Evolutionary conservation across 805 yeast species (phyloP).

Genomic region (Candida corydali): DNA sequence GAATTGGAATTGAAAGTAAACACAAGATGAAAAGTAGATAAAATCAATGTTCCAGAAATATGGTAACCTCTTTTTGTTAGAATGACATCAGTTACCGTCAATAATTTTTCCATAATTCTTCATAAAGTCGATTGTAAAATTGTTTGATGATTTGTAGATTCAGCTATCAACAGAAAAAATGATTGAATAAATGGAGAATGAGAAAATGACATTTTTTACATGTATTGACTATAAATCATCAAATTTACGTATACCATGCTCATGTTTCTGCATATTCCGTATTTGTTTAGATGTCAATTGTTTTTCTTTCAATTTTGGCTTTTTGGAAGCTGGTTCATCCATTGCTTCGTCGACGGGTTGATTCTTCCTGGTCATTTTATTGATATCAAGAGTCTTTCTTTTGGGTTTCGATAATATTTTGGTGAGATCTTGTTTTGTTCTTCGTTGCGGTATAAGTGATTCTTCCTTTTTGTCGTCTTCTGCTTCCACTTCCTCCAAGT

Average conservation of each 20-base stretch:
- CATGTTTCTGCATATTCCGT: constrained; percentile 46
- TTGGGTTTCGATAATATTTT: constrained; percentile 10
- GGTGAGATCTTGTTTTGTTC: constrained; percentile 7
- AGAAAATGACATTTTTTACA: background rate
- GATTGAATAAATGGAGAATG: background rate
- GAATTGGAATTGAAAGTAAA: constrained; percentile 25
- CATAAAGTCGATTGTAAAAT: no score
- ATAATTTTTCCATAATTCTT: constrained; percentile 29
- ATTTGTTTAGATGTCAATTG: constrained; percentile 42
- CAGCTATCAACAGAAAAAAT: constrained; percentile 1
- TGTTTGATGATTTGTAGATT: background rate
- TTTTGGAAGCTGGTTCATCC: constrained; percentile 21
- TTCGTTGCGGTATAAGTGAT: constrained; percentile 5
- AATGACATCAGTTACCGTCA: constrained; percentile 35
- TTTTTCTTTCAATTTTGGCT: constrained; percentile 29
- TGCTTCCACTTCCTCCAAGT: constrained; percentile 12
- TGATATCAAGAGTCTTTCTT: constrained; percentile 17
- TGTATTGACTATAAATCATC: constrained; percentile 45
- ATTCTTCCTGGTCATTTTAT: constrained; percentile 13
- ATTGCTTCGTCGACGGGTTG: constrained; percentile 9
- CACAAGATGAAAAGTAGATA: constrained; percentile 36
- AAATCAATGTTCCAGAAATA: constrained; percentile 32
- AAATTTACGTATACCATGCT: constrained; percentile 62
- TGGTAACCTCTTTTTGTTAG: constrained; percentile 36
- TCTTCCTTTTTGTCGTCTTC: constrained; percentile 10